These are phyloP conservation scores for Leccinum variicolor DNA, from an alignment of 768 basidiomycete species.

Conservation along the genomic window DNA sequence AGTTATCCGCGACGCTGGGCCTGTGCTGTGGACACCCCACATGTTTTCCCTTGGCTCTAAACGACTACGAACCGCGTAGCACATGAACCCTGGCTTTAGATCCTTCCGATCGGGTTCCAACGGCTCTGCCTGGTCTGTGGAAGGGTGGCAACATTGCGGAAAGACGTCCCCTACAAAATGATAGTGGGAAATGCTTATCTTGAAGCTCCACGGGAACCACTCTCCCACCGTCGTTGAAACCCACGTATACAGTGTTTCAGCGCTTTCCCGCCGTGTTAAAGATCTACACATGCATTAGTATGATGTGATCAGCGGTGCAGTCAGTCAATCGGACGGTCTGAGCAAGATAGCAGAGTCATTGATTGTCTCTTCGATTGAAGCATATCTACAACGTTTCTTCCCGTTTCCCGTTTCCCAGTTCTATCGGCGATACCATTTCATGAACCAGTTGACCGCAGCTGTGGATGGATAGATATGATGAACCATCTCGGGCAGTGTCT, in stretches of 20 bases:
- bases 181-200: neutral
- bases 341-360: neutral
- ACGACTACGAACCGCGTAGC: neutral
- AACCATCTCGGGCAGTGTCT: neutral
- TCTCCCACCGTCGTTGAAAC: neutral
- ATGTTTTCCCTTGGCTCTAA: neutral
- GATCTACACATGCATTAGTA: neutral
- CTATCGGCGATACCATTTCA: neutral
- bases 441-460: neutral
- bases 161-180: neutral
- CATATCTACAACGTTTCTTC: neutral
- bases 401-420: neutral
- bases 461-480: neutral
- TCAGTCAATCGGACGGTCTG: neutral
- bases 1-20: neutral
- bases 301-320: constrained; percentile 7
- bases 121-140: constrained; percentile 13
- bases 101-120: neutral
- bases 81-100: neutral
- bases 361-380: neutral
- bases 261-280: neutral
- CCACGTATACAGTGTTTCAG: neutral
- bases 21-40: neutral
- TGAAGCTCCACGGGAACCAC: neutral
- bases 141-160: constrained; percentile 6